Base-by-base conservation (phyloP, 768 basidiomycete genomes). In the Psilocybe subaeruginosa region DNA sequence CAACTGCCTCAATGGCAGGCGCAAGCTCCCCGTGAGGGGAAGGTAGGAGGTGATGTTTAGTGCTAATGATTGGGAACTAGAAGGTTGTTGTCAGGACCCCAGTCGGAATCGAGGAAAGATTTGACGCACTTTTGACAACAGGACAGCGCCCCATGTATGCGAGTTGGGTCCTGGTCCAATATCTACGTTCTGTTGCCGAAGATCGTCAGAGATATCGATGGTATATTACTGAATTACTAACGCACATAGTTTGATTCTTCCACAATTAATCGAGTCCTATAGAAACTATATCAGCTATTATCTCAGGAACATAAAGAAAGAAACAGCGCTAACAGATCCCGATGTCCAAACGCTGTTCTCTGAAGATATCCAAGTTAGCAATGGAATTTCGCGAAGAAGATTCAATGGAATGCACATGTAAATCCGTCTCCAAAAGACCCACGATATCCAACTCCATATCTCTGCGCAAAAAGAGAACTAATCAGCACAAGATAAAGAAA, bases 361-460 rank as follows among this genome's bases (percentile, higher is more conserved):
- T 81, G 48, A 31, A 61, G 41, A 62, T 48, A 59, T 23, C 23
- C 52, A 57, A 54, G n/a, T 50, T 12, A 12, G 14, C 4, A 29
- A 48, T 48, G 7, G 52, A 37, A 7, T 37, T 41, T 16, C 46
- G 23, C 47, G 33, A 31, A 47, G 8, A n/a, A 43, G 17, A 27
- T 17, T 19, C 12, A 51, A 23, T 11, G 27, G 19, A 17, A 79
- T 88, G 73, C 70, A 94, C 93, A 65, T 92, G 86, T 47, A 93
- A 72, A 74, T 97, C 94, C 1, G 92, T 93, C 74, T 97, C 94
- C 59, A 97, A 72, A 56, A 97, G 70, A 0, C 94, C 93, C 4
- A 95, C 84, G 0, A 97, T 80, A 70, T 97, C 95, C 16, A 97
- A 79, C 60, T 95, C 77, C 86, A 95, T 87, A 67, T 95, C 93